Evolutionary conservation across 257 asterid genomes (phyloP).

Genomic region (Schizonepeta tenuifolia): DNA sequence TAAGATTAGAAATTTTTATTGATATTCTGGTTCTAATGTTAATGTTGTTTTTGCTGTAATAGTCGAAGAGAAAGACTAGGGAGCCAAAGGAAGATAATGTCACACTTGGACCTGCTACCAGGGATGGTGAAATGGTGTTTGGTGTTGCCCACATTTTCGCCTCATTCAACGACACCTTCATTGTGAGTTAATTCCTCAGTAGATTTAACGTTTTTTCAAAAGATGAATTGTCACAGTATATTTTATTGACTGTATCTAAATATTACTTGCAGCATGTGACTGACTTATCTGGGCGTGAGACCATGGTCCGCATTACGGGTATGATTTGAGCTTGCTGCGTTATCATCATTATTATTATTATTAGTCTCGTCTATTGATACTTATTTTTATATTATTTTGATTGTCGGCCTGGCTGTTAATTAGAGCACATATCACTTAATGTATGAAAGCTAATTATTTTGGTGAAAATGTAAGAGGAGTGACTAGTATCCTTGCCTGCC

Average conservation of each 20-base stretch:
- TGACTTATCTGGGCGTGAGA: slow-evolving; percentile 90
- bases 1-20: too few species aligned
- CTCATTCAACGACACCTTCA: slow-evolving; percentile 88
- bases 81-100: slow-evolving; percentile 89
- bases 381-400: background rate
- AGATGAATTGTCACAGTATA: too few species aligned
- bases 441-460: too few species aligned
- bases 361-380: too few species aligned
- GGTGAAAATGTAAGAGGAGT: too few species aligned
- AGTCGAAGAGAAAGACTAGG: slow-evolving; percentile 81
- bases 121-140: slow-evolving; percentile 80
- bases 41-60: background rate
- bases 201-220: background rate
- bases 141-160: slow-evolving; percentile 97
- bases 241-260: background rate
- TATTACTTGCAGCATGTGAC: slow-evolving; percentile 77
- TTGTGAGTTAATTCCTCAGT: slow-evolving; percentile 46
- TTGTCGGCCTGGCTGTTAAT: too few species aligned
- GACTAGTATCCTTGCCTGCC: too few species aligned
- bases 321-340: background rate
- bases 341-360: background rate
- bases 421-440: background rate
- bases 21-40: too few species aligned
- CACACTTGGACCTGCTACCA: slow-evolving; percentile 76
- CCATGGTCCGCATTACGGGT: slow-evolving; percentile 94